Base-by-base conservation (phyloP, 305 asterid species). In the Petunia hybrid region DNA sequence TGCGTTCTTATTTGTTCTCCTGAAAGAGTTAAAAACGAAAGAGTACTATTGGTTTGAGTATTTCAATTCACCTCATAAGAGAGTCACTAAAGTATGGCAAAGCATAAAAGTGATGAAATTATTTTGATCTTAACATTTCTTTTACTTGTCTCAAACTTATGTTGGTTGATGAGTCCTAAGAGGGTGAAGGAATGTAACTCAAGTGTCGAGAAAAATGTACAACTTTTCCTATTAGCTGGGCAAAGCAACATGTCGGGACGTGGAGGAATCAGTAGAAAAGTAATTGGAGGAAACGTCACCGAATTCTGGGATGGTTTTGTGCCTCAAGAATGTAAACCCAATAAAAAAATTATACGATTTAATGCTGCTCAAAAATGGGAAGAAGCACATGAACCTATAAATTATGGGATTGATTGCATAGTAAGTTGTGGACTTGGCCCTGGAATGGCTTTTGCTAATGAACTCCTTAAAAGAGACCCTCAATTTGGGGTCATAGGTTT, bases 161-260 rank as follows among this genome's bases (percentile, higher is more conserved):
- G 42, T 65, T 31, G 42, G 62, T 16, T 59, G 42, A 80, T 41
- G 35, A 70, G n/a, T 59, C 5, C 41, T 12, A 14, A 14, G 8
- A 14, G 12, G 1, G 16, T 42, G 2, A 78, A 62, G 40, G 36
- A 48, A 4, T 38, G 59, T 46, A 70, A 22, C 59, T 8, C n/a
- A 4, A 43, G 38, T 8, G 5, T 1, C 64, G 51, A 77, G 74
- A 66, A 70, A 31, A 40, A 81, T 9, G 6, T 70, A 74, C 66
- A 77, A 16, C 43, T 82, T 10, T 85, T 85, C 75, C 2, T 85
- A 14, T 36, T 85, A 53, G 86, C 86, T 1, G 88, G 88, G 31
- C 81, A 85, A 55, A 85, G 88, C 76, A 85, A 85, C 82, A 85
- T 85, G 88, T 64, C 84, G 1, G 86, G 86, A 16, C 77, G 84